A percentile compares a stretch with the other conserved stretches of the same genome.
These are phyloP conservation scores for Trichosporon sp. DNA, from an alignment of 1,284 basidiomycete genomes.

Conservation along the genomic window DNA sequence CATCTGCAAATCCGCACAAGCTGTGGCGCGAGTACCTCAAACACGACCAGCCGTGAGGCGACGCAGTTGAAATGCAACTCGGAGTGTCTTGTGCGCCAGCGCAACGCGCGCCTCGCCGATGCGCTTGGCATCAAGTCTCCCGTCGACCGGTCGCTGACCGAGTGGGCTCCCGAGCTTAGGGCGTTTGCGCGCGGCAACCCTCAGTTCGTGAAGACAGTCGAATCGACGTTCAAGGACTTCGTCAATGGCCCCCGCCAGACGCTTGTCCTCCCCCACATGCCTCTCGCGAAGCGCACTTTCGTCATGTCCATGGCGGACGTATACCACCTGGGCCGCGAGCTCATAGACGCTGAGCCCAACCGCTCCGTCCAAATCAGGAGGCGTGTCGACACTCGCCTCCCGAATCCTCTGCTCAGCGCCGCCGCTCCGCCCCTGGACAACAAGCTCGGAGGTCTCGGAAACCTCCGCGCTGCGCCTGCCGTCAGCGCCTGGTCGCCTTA, in stretches of 20 bases:
- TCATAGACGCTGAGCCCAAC: slow-evolving; percentile 83
- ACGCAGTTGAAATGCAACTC: slow-evolving; percentile 70
- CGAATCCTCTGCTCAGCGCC: slow-evolving; percentile 67
- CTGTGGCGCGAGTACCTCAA: slow-evolving; percentile 66
- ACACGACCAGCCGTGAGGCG: slow-evolving; percentile 57
- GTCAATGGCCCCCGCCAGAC: slow-evolving; percentile 67
- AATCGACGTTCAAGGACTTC: slow-evolving; percentile 78
- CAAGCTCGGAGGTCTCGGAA: slow-evolving; percentile 38
- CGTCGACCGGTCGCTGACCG: slow-evolving; percentile 57
- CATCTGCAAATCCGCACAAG: slow-evolving; percentile 69
- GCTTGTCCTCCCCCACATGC: slow-evolving; percentile 77
- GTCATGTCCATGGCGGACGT: slow-evolving; percentile 71
- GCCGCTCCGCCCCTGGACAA: slow-evolving; percentile 34
- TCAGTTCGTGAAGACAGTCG: slow-evolving; percentile 71
- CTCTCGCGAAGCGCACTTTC: slow-evolving; percentile 72
- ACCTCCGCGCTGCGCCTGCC: slow-evolving; percentile 30
- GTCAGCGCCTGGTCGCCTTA: slow-evolving; percentile 20
- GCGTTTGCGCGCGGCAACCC: slow-evolving; percentile 64
- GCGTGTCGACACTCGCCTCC: slow-evolving; percentile 76
- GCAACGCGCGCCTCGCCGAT: slow-evolving; percentile 81
- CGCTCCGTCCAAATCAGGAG: slow-evolving; percentile 73
- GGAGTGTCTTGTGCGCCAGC: slow-evolving; percentile 77
- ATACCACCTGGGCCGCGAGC: slow-evolving; percentile 77
- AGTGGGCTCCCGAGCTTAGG: slow-evolving; percentile 67
- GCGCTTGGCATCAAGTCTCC: slow-evolving; percentile 72